Percentiles rank a stretch among this genome's conserved stretches.
Conservation (phyloP, 2,329 filamentous ascomycete species). For the Aspergillus tanneri region DNA sequence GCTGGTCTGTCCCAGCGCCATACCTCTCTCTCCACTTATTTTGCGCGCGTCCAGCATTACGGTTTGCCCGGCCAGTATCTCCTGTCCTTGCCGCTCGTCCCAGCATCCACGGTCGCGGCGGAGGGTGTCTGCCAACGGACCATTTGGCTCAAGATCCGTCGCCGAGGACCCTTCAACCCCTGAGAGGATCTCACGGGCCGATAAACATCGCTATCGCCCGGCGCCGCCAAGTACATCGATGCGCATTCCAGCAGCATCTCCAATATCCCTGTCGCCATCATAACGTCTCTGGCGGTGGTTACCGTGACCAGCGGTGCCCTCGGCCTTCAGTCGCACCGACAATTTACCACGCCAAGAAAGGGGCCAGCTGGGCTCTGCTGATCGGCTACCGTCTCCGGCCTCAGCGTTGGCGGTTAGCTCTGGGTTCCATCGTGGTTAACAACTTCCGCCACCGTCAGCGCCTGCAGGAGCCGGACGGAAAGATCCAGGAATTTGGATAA, state of each 20-base stretch:
- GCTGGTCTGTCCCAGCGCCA: conserved; percentile 11
- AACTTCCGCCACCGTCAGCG: conserved; percentile 69
- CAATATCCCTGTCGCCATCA: conserved; percentile 65
- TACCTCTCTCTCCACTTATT: conserved; percentile 6
- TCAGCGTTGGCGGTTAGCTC: conserved; percentile 84
- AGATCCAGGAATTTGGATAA: conserved; percentile 65
- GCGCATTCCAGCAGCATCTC: conserved; percentile 54
- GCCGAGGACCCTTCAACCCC: conserved; percentile 70
- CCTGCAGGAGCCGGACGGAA: conserved; percentile 17
- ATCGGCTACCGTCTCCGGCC: conserved; percentile 70
- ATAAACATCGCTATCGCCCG: conserved; percentile 67
- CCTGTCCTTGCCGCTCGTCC: conserved; percentile 71
- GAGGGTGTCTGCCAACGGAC: conserved; percentile 63
- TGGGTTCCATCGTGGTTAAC: conserved; percentile 74
- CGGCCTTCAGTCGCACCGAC: conserved; percentile 64
- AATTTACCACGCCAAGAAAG: conserved; percentile 58
- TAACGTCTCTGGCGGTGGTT: conserved; percentile 81
- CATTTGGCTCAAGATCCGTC: conserved; percentile 69
- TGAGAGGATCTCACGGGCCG: conserved; percentile 70
- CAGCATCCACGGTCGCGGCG: conserved; percentile 64
- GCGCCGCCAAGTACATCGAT: conserved; percentile 69
- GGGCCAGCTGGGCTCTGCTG: conserved; percentile 72
- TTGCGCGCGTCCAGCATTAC: conserved; percentile 52
- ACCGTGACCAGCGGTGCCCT: conserved; percentile 79
- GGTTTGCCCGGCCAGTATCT: conserved; percentile 66